Conservation (phyloP, 2,329 filamentous ascomycete species). For the Trichophyton rubrum region DNA sequence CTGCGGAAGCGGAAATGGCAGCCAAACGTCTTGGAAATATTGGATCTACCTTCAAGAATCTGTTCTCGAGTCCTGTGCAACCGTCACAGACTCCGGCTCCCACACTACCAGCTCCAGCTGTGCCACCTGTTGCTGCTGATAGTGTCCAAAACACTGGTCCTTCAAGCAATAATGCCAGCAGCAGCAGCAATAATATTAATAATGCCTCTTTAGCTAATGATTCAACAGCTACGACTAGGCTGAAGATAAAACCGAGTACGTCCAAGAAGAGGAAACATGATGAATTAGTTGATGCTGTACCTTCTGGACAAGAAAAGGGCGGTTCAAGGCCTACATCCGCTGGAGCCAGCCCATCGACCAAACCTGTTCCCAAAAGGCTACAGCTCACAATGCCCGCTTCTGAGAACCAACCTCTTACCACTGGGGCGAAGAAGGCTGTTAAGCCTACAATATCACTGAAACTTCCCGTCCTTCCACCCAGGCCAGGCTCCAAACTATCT, state of each 20-base stretch:
- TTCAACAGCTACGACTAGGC: constrained; percentile 17
- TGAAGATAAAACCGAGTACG: constrained; percentile 16
- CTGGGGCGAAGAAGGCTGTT: constrained; percentile 12
- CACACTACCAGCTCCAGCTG: background rate
- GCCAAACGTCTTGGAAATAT: constrained; percentile 27
- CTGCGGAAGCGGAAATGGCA: constrained; percentile 27
- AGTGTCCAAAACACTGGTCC: constrained; percentile 14
- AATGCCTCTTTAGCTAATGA: constrained; percentile 17
- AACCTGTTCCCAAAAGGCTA: constrained; percentile 27
- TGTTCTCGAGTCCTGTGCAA: constrained; percentile 20
- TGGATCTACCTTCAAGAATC: constrained; percentile 26
- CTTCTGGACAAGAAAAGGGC: constrained; percentile 11
- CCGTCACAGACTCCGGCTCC: background rate
- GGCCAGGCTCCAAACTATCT: constrained; percentile 7
- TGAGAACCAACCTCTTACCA: constrained; percentile 17
- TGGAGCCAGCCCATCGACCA: constrained; percentile 5
- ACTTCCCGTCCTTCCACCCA: constrained; percentile 11
- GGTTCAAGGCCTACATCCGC: constrained; percentile 10
- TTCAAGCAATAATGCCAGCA: constrained; percentile 9
- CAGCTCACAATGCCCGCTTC: constrained; percentile 25
- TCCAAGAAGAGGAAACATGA: constrained; percentile 46
- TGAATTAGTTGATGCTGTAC: constrained; percentile 26
- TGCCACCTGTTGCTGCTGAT: constrained; percentile 15
- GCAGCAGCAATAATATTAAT: constrained; percentile 5
- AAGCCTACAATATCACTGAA: constrained; percentile 4